phyloP scores from a whole-genome alignment of 202 grass and related monocot genomes.

The Schoenoplectus tabernaemontani region DNA sequence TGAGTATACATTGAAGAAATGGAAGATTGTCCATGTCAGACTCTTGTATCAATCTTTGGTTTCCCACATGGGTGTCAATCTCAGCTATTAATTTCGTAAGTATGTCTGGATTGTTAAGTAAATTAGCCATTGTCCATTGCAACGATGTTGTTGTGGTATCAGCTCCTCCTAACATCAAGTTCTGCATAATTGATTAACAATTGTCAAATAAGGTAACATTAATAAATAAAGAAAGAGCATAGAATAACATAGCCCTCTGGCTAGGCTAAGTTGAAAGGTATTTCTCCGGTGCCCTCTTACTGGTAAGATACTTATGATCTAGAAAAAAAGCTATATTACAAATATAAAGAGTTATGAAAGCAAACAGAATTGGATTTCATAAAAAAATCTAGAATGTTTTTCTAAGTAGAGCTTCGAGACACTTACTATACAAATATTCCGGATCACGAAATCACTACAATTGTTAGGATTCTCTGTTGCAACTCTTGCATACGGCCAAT shows the following conservation, averaged over 20 bases:
- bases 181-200: neutral
- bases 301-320: neutral
- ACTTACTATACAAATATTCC: too few relatives aligned
- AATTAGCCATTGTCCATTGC: neutral
- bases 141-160: neutral
- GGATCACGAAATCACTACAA: conserved; percentile 2
- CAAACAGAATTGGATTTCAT: too few relatives aligned
- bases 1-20: conserved; percentile 6
- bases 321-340: neutral
- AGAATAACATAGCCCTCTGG: too few relatives aligned
- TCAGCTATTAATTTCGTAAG: neutral
- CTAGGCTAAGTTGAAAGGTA: neutral
- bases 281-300: neutral
- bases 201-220: neutral
- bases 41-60: neutral
- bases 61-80: neutral
- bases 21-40: neutral
- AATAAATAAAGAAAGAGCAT: too few relatives aligned
- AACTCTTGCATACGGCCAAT: neutral
- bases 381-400: too few relatives aligned
- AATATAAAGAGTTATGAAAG: too few relatives aligned
- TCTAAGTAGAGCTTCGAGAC: neutral
- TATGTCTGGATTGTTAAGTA: neutral
- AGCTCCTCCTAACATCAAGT: neutral
- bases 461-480: conserved; percentile 11